Conservation (phyloP, 2,329 filamentous ascomycete species). For the Cladosporium austrohemisphaericum region DNA sequence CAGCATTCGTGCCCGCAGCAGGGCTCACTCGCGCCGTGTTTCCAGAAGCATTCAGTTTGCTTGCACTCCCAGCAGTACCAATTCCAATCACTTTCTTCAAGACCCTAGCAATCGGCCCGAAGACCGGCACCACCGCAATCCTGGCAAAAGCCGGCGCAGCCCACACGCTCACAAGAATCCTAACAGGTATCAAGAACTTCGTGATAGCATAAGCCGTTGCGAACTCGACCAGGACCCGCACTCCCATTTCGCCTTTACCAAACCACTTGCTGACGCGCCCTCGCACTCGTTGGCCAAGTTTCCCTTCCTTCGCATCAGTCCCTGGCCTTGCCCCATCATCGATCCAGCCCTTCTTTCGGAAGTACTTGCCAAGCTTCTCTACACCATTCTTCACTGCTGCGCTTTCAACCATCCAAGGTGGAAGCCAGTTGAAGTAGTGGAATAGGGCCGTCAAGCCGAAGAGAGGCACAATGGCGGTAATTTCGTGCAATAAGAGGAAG, state of each 20-base stretch:
- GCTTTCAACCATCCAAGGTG: conserved; percentile 53
- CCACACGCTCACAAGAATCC: conserved; percentile 78
- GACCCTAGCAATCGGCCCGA: conserved; percentile 37
- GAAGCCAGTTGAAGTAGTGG: conserved; percentile 74
- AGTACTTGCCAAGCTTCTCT: conserved; percentile 72
- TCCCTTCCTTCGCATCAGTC: conserved; percentile 27
- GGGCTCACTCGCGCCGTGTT: too few species aligned
- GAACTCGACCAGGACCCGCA: conserved; percentile 59
- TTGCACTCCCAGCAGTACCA: not conserved
- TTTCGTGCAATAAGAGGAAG: conserved; percentile 86
- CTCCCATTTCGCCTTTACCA: conserved; percentile 43
- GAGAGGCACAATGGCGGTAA: conserved; percentile 81
- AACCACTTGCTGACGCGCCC: conserved; percentile 39
- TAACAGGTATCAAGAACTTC: conserved; percentile 74
- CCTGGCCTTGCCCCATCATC: conserved; percentile 25
- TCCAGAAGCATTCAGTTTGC: not conserved
- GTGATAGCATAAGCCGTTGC: conserved; percentile 88
- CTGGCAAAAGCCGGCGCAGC: conserved; percentile 89
- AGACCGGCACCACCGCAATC: conserved; percentile 52
- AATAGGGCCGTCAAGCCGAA: conserved; percentile 71
- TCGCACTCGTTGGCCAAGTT: conserved; percentile 19
- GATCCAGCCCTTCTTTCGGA: conserved; percentile 78
- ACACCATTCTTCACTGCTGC: conserved; percentile 59
- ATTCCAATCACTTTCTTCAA: conserved; percentile 28
- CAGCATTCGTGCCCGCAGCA: conserved; percentile 35